Conservation (phyloP, 306 rosid genomes). For the Herpetospermum pedunculosum region DNA sequence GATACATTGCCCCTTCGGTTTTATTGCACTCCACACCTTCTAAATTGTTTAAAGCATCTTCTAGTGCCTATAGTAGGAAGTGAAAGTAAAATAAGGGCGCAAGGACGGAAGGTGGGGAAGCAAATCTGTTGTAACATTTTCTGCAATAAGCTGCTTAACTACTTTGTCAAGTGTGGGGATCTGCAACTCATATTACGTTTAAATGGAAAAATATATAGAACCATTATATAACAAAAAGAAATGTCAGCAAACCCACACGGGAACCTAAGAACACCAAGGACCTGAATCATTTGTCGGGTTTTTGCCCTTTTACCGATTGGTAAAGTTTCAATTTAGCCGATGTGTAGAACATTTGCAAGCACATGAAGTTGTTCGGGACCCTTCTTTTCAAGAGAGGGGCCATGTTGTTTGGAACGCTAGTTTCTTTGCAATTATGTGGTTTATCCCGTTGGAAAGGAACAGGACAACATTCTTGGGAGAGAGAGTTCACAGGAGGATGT, state of each 20-base stretch:
- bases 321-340: background rate
- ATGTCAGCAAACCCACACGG: background rate
- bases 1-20: conserved; percentile 93
- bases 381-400: background rate
- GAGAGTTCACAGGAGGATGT: background rate
- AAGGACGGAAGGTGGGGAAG: background rate
- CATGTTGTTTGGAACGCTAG: background rate
- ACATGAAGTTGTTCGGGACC: background rate
- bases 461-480: background rate
- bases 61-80: conserved; percentile 36
- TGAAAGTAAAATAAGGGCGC: background rate
- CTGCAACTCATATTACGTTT: background rate
- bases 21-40: conserved; percentile 83
- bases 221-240: background rate
- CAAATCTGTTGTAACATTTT: background rate
- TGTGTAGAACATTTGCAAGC: background rate
- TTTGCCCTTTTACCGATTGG: background rate
- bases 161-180: background rate
- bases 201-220: background rate
- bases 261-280: background rate
- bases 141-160: background rate
- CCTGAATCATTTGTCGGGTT: background rate
- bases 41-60: conserved; percentile 57
- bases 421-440: background rate
- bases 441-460: background rate